A percentile compares a stretch with the other conserved stretches of the same genome.
Evolutionary conservation across 345 rosid genomes (phyloP).

Genomic region (Conringia planisiliqua): DNA sequence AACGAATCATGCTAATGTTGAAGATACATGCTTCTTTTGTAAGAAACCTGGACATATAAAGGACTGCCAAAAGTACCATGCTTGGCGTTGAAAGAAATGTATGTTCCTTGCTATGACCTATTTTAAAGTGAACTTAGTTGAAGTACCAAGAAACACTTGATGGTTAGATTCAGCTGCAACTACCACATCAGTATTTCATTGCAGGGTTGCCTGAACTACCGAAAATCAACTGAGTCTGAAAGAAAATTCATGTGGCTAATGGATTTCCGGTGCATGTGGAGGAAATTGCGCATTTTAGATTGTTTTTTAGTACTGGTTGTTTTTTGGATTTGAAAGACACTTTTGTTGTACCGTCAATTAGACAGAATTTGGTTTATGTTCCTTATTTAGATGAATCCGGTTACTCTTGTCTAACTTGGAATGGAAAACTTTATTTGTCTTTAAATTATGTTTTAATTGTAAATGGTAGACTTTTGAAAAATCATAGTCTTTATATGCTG

Average conservation of each 20-base stretch:
- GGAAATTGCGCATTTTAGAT: not conserved
- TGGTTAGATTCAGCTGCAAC: too few species aligned
- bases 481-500: not conserved
- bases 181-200: too few species aligned
- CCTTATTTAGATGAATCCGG: not conserved
- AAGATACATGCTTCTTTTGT: too few species aligned
- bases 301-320: not conserved
- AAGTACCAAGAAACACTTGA: too few species aligned
- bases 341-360: not conserved
- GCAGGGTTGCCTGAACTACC: too few species aligned
- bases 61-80: too few species aligned
- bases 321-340: conserved; percentile 13
- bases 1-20: too few species aligned
- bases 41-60: too few species aligned
- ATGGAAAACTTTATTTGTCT: not conserved
- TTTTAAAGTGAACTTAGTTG: too few species aligned
- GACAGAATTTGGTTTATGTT: not conserved
- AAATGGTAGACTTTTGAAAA: not conserved
- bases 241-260: not conserved
- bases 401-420: not conserved
- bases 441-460: not conserved
- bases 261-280: not conserved
- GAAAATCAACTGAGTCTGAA: not conserved
- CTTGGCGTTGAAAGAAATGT: too few species aligned
- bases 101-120: too few species aligned